These are phyloP conservation scores for Eremothecium cymbalariae DNA, from an alignment of 1,139 yeast species.

Conservation along the genomic window DNA sequence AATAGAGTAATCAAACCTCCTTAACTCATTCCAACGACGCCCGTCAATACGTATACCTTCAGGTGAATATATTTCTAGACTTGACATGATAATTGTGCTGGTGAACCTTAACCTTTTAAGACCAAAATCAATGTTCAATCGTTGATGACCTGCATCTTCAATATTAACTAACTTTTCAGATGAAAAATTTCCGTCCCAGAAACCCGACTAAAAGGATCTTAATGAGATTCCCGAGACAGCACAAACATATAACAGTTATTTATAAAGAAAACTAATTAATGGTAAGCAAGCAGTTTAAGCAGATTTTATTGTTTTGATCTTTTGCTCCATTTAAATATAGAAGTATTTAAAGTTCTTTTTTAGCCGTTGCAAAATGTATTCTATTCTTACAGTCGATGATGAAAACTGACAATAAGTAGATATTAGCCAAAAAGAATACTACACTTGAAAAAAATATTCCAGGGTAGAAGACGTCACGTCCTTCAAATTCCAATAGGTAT, in stretches of 20 bases:
- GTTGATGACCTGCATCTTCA: not conserved
- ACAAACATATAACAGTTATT: too few species aligned
- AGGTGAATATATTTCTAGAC: conserved; percentile 80
- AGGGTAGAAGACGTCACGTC: conserved; percentile 55
- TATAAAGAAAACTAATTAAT: not conserved
- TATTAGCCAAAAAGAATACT: conserved; percentile 61
- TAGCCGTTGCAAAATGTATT: not conserved
- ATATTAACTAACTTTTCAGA: conserved; percentile 1
- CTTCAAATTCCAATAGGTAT: conserved; percentile 73
- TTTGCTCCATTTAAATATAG: too few species aligned
- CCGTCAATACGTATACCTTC: conserved; percentile 93
- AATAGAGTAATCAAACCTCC: conserved; percentile 69
- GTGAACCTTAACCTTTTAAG: not conserved
- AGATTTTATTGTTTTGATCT: not conserved
- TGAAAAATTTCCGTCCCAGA: too few species aligned
- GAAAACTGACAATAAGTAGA: conserved; percentile 53
- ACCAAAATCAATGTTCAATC: too few species aligned
- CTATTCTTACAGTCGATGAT: conserved; percentile 37
- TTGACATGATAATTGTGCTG: conserved; percentile 37
- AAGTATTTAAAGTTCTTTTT: conserved; percentile 7
- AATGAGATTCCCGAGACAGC: too few species aligned
- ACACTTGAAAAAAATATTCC: conserved; percentile 53
- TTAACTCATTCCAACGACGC: conserved; percentile 86
- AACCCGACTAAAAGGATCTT: too few species aligned
- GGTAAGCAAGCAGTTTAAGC: not conserved